Conservation (phyloP, 2,329 filamentous ascomycete species). For the Juglanconis sp. region DNA sequence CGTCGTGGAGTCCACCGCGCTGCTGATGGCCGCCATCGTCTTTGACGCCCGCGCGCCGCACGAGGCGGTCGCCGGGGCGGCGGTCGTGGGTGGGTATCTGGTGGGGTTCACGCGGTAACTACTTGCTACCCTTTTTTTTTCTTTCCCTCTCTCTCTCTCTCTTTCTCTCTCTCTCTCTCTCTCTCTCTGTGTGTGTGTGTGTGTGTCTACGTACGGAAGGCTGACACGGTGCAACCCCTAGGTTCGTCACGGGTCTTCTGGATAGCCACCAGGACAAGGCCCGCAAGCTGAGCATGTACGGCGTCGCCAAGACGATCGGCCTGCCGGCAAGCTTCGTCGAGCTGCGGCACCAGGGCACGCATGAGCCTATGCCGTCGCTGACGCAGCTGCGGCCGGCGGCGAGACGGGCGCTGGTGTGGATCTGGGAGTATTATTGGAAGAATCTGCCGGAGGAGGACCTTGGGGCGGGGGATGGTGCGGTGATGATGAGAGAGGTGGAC, state of each 20-base stretch:
- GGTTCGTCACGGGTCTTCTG: slow-evolving; percentile 77
- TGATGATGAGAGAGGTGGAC: not conserved
- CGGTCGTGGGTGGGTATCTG: slow-evolving; percentile 65
- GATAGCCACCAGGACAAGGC: slow-evolving; percentile 69
- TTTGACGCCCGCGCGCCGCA: slow-evolving; percentile 49
- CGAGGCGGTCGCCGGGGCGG: slow-evolving; percentile 24
- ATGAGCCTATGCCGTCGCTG: slow-evolving; percentile 79
- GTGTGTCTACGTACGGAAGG: no score
- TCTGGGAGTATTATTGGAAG: slow-evolving; percentile 87
- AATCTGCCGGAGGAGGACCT: slow-evolving; percentile 35
- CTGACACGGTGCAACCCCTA: slow-evolving; percentile 26
- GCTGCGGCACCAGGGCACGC: slow-evolving; percentile 83
- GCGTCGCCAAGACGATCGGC: slow-evolving; percentile 64
- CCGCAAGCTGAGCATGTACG: slow-evolving; percentile 70
- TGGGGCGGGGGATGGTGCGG: not conserved
- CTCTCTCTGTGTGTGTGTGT: no score
- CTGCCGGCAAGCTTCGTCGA: slow-evolving; percentile 81
- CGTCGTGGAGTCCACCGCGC: slow-evolving; percentile 73
- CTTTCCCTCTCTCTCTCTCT: not conserved
- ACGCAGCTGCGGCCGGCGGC: slow-evolving; percentile 68
- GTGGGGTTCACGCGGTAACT: slow-evolving; percentile 71
- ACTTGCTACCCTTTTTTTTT: not conserved
- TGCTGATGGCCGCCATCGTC: slow-evolving; percentile 66
- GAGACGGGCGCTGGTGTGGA: slow-evolving; percentile 71
- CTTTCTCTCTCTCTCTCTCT: not conserved